These are phyloP conservation scores for Dionaea muscipula DNA, from an alignment of 179 eudicot species.

Conservation along the genomic window DNA sequence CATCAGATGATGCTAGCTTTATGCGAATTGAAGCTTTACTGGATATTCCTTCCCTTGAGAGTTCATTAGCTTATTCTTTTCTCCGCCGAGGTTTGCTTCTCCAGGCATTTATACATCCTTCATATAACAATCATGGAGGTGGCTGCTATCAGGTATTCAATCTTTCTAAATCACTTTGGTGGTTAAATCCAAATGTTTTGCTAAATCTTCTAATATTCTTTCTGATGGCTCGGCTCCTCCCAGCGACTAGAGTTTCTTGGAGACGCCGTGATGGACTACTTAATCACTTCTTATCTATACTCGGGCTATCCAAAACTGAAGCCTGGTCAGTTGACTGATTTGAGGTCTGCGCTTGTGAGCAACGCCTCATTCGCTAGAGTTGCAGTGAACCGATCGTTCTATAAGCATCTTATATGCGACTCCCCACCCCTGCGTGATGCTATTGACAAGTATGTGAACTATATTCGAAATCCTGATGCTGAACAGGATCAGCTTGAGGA, in stretches of 20 bases:
- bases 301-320: slow-evolving; percentile 70
- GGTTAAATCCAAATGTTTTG: background rate
- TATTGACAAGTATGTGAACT: slow-evolving; percentile 40
- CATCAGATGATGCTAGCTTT: slow-evolving; percentile 55
- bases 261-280: slow-evolving; percentile 87
- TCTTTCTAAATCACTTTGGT: background rate
- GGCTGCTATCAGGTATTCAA: slow-evolving; percentile 85
- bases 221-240: slow-evolving; percentile 8
- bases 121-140: slow-evolving; percentile 56
- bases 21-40: slow-evolving; percentile 34
- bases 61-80: slow-evolving; percentile 42
- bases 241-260: slow-evolving; percentile 98
- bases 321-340: slow-evolving; percentile 93
- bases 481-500: slow-evolving; percentile 30
- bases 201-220: slow-evolving; percentile 2
- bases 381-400: slow-evolving; percentile 45
- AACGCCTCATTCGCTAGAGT: slow-evolving; percentile 64
- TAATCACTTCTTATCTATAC: slow-evolving; percentile 80
- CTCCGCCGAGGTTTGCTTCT: slow-evolving; percentile 63
- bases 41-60: slow-evolving; percentile 46
- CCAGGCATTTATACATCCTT: slow-evolving; percentile 89
- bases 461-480: slow-evolving; percentile 21
- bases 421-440: slow-evolving; percentile 34
- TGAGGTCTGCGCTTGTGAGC: slow-evolving; percentile 73
- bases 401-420: slow-evolving; percentile 48